phyloP scores from a whole-genome alignment of 306 rosid genomes.

The Corylus heterophylla region DNA sequence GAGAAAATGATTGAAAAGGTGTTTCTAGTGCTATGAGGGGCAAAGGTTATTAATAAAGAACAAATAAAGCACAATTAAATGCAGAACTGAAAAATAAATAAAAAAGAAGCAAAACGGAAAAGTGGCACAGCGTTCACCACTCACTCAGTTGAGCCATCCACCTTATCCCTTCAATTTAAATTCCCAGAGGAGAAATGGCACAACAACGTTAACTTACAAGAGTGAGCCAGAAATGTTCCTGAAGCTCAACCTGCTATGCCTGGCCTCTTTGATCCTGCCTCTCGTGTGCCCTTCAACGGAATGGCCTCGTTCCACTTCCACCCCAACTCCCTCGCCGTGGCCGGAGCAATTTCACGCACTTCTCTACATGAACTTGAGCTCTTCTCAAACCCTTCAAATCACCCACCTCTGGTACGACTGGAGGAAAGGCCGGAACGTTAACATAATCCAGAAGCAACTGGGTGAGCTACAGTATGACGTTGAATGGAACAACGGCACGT shows the following conservation, averaged over 20 bases:
- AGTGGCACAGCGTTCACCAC: not conserved
- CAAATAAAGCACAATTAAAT: too few species aligned
- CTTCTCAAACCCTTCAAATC: slow-evolving; percentile 27
- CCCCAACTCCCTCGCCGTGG: slow-evolving; percentile 45
- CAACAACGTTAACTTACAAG: not conserved
- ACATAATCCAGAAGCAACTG: slow-evolving; percentile 43
- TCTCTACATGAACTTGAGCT: slow-evolving; percentile 42
- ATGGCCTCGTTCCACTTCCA: slow-evolving; percentile 2
- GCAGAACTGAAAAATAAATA: too few species aligned
- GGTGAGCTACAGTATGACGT: slow-evolving; percentile 35
- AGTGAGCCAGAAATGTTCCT: not conserved
- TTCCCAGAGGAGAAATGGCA: not conserved
- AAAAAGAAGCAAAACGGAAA: too few species aligned
- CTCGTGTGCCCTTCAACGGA: not conserved
- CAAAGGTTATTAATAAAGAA: too few species aligned
- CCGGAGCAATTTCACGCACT: slow-evolving; percentile 57
- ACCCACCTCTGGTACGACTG: slow-evolving; percentile 61
- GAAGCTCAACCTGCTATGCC: slow-evolving; percentile 5
- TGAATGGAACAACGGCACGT: slow-evolving; percentile 60
- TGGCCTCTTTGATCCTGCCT: not conserved
- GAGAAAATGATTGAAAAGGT: too few species aligned
- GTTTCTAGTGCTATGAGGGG: too few species aligned
- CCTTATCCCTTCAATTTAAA: not conserved
- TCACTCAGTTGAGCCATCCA: not conserved
- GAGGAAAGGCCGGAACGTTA: slow-evolving; percentile 47